Percentiles rank a stretch among this genome's conserved stretches.
Evolutionary conservation across 2,329 filamentous ascomycete species (phyloP).

Genomic region (Elsinoe arachidis): DNA sequence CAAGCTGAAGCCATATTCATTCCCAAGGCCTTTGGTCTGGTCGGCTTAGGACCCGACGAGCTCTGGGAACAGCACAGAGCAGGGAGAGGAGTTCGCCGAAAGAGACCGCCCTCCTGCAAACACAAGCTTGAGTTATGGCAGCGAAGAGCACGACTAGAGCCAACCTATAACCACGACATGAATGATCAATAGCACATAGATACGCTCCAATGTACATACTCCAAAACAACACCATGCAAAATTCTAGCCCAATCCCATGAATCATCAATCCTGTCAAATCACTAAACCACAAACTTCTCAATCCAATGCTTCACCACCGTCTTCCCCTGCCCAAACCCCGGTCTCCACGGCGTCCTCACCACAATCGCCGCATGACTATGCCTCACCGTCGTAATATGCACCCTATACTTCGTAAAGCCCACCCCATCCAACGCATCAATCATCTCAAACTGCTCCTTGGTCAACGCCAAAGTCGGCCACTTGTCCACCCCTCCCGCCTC

Average conservation of each 20-base stretch:
- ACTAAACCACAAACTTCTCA: conserved; percentile 54
- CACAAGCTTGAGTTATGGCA: too few relatives aligned
- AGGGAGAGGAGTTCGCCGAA: background rate
- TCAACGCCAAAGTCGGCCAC: conserved; percentile 64
- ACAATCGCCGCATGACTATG: conserved; percentile 90
- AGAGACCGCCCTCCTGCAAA: too few relatives aligned
- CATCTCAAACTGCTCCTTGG: conserved; percentile 75
- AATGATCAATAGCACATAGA: background rate
- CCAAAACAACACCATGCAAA: background rate
- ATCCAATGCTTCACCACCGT: conserved; percentile 76
- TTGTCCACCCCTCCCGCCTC: conserved; percentile 16
- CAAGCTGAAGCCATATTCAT: too few relatives aligned
- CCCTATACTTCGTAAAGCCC: conserved; percentile 50
- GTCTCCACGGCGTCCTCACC: conserved; percentile 57
- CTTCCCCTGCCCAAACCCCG: conserved; percentile 64
- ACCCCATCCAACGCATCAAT: conserved; percentile 63
- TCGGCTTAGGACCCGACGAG: background rate
- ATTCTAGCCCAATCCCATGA: background rate
- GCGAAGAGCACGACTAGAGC: too few relatives aligned
- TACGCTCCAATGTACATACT: background rate
- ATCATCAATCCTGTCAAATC: background rate
- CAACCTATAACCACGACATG: too few relatives aligned
- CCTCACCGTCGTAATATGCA: conserved; percentile 67
- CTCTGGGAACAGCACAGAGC: background rate
- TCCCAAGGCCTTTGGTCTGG: too few relatives aligned